Base-by-base conservation (phyloP, 306 rosid genomes). In the Prinsepia uniflora region DNA sequence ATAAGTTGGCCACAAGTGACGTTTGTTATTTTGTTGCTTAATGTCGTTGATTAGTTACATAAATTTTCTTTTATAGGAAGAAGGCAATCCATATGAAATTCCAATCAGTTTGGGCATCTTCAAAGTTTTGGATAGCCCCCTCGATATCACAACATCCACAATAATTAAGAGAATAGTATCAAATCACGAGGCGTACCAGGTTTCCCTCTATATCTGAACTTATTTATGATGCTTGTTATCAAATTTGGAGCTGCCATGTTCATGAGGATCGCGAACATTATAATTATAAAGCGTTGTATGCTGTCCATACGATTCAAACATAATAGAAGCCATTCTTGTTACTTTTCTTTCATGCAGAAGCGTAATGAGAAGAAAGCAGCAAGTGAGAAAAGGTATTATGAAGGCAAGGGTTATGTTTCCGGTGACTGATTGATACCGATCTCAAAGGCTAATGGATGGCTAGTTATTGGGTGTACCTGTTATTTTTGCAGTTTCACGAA, bases 171-270 rank as follows among this genome's bases (percentile, higher is more conserved):
- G 98, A 85, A 93, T 93, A 47, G 87, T 93, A 49, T 72, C 94
- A 50, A 93, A 93, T 80, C 94, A 93, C 44, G 97, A 93, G 76
- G 98, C 98, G 5, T 93, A 85, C 79, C 98, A 88, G 96, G 98
- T 93, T 93, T 15, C 24, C 59, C 58, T 15, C 24, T 13, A 22
- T 17, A 54, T 67, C 58, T 22, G 52, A 72, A 48, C 50, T 68
- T 67, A 18, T 43, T 40, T 52, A 62, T 69, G 50, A 0, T 63
- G 46, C 15, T 41, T 20, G 24, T 65, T 41, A 53, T 59, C 47
- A 19, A 59, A 57, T 22, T 9, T 46, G 8, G 18, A 20, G 47
- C 24, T 30, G 14, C 34, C 30, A 17, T 71, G 8, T 48, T 10
- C 13, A 48, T 47, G 12, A 46, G 34, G n/a, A 17, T 7, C 34